Base-by-base conservation (phyloP, 495 filamentous ascomycete species). In the Bombardia bombarda region DNA sequence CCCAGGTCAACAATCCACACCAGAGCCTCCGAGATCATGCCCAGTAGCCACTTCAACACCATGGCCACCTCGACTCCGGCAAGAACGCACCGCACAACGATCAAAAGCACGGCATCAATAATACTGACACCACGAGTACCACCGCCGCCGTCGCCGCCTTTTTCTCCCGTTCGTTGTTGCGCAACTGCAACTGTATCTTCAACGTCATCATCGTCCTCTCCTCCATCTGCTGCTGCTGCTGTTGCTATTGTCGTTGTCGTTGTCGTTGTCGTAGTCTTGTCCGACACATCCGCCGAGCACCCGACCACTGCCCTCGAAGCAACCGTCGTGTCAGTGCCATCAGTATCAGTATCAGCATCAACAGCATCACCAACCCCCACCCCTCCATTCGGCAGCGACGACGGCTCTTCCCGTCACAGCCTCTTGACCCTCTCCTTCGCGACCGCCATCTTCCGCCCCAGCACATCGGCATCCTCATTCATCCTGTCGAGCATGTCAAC, bases 401-500 rank as follows among this genome's bases (percentile, higher is more conserved):
- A 51, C 50, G 36, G 18, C 25, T 42, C 57, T 43, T 46, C 47
- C 50, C 45, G 54, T 43, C 58, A 56, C 40, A 96, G 84, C 65
- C 84, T 84, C 44, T 74, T 76, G n/a, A 85, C 70, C 40, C 87
- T 72, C 61, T 88, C 84, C 72, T 84, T 93, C 25, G 81, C 88
- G 51, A 95, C 73, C 40, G 77, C 73, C 42, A 95, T 65, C 74
- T 98, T 98, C 51, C 75, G 72, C 37, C 75, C 74, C 34, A 92
- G 64, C 38, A 81, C 63, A 46, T 83, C 80, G 4, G 78, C 76
- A 70, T 95, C 87, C 55, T 84, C 72, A 61, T 90, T 83, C 26
- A 90, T 55, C 61, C 83, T 50, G 20, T 74, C 75, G 50, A 98
- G 65, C 78, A 95, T 75, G 52, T 83, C 78, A 57, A 83, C 90